phyloP scores from a whole-genome alignment of 331 rosid genomes.

The Dryas integrifolia region DNA sequence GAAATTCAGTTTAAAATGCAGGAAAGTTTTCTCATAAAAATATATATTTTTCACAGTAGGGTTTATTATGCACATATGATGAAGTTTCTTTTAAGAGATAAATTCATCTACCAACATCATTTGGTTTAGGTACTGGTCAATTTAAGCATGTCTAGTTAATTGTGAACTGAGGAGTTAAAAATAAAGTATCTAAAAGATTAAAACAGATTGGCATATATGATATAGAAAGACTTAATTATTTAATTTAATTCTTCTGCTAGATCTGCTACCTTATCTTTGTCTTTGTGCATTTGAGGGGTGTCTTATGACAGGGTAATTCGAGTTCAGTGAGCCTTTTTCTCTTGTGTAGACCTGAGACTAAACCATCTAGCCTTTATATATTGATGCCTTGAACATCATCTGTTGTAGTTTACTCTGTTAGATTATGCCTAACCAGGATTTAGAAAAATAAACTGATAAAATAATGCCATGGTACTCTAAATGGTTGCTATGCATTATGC shows the following conservation, averaged over 20 bases:
- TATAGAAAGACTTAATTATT: background rate
- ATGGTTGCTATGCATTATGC: background rate
- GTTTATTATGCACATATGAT: background rate
- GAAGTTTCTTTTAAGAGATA: background rate
- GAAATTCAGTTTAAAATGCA: no score
- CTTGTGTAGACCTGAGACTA: background rate
- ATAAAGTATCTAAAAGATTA: background rate
- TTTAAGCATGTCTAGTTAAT: background rate
- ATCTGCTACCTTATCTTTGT: background rate
- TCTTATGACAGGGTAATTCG: background rate
- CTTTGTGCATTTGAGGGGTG: background rate
- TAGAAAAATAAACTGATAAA: background rate
- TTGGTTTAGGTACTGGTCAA: background rate
- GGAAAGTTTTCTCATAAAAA: background rate
- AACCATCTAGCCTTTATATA: no score
- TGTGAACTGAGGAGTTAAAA: background rate
- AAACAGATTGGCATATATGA: background rate
- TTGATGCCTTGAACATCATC: no score
- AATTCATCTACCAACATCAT: background rate
- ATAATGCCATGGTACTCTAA: background rate
- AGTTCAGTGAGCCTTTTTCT: background rate
- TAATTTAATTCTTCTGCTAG: background rate
- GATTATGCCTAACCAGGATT: background rate
- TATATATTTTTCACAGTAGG: background rate
- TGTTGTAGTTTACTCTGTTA: no score